Conservation (phyloP, 257 asterid genomes). For the Solanum sitiens region DNA sequence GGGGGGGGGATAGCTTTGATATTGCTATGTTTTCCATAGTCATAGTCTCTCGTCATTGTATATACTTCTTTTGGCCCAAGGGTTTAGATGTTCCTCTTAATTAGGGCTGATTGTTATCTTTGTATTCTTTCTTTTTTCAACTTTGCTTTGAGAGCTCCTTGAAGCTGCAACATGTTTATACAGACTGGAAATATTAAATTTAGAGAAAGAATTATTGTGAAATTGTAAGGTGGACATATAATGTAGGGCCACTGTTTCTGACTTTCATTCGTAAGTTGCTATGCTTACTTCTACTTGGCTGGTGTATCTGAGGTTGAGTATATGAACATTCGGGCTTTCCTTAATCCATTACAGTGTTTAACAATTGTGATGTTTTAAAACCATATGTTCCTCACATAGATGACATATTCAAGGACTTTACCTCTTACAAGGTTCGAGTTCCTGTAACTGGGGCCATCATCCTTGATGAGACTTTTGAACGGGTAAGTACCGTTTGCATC, state of each 20-base stretch:
- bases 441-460: conserved; percentile 88
- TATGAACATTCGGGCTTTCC: conserved; percentile 22
- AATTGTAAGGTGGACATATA: not conserved
- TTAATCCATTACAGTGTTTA: conserved; percentile 53
- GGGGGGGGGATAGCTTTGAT: not conserved
- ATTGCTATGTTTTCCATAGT: not conserved
- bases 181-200: not conserved
- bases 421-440: conserved; percentile 83
- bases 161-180: not conserved
- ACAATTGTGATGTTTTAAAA: conserved; percentile 79
- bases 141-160: not conserved
- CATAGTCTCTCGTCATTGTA: not conserved
- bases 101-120: not conserved
- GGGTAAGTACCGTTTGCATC: conserved; percentile 35
- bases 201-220: not conserved
- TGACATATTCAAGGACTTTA: conserved; percentile 83
- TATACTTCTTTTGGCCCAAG: not conserved
- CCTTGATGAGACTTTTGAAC: conserved; percentile 66
- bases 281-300: not conserved
- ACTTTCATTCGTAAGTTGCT: not conserved
- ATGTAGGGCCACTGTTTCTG: not conserved
- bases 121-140: not conserved
- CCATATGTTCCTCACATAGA: conserved; percentile 81
- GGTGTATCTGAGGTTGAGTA: not conserved
- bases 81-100: not conserved